A percentile compares a stretch with the other conserved stretches of the same genome.
These are phyloP conservation scores for Citrus inodora DNA, from an alignment of 345 rosid genomes.

Conservation along the genomic window DNA sequence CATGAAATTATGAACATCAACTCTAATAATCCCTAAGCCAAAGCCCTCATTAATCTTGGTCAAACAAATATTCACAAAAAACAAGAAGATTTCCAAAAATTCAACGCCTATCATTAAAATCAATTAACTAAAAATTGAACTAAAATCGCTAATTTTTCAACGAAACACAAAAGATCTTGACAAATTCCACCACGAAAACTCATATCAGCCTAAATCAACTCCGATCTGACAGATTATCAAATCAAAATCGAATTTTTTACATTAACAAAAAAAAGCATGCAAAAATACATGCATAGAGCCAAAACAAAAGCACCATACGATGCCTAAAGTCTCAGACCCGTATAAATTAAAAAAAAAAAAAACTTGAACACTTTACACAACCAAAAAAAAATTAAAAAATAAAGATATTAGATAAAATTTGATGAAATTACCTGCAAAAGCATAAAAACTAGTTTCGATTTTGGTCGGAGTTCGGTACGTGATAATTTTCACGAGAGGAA, in stretches of 20 bases:
- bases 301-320: not conserved
- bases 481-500: conserved; percentile 14
- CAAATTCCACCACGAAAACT: not conserved
- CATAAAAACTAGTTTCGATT: not conserved
- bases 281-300: not conserved
- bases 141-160: not conserved
- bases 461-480: not conserved
- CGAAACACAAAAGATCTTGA: not conserved
- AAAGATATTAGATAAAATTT: no score
- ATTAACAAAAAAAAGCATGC: no score
- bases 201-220: not conserved
- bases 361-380: not conserved
- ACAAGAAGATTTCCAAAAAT: not conserved
- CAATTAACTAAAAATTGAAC: not conserved
- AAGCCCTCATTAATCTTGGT: not conserved
- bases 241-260: not conserved
- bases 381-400: not conserved
- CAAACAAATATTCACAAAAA: not conserved
- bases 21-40: not conserved
- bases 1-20: not conserved
- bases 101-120: not conserved
- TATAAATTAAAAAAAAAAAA: not conserved
- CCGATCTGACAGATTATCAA: conserved; percentile 15
- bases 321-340: not conserved
- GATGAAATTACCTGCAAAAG: conserved; percentile 12